These are phyloP conservation scores for Paraconiothyrium brasiliense DNA, from an alignment of 2,329 filamentous ascomycete species.

Conservation along the genomic window DNA sequence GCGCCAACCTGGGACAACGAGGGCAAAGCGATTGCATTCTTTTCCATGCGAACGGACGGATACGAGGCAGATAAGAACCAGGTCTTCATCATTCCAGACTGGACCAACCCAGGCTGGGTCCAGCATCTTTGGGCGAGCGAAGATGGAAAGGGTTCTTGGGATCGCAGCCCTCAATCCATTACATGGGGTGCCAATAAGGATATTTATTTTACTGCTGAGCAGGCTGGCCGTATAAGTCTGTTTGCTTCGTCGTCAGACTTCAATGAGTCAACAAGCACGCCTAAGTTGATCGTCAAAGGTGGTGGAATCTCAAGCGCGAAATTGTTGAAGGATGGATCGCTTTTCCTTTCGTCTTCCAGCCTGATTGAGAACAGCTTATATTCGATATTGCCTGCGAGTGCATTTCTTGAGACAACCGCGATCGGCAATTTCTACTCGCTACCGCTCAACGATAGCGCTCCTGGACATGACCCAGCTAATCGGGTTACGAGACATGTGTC, in stretches of 20 bases:
- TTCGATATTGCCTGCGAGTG: slow-evolving; percentile 60
- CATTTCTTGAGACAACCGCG: slow-evolving; percentile 19
- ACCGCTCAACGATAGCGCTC: slow-evolving; percentile 32
- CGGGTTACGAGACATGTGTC: slow-evolving; percentile 58
- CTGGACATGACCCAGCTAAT: slow-evolving; percentile 34
- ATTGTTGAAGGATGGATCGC: slow-evolving; percentile 59
- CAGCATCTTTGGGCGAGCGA: slow-evolving; percentile 70
- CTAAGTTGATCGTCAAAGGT: slow-evolving; percentile 44
- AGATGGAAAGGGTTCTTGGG: slow-evolving; percentile 70
- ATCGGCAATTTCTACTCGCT: slow-evolving; percentile 28
- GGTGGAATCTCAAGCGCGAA: slow-evolving; percentile 56
- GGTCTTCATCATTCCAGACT: slow-evolving; percentile 70
- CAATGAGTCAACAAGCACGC: slow-evolving; percentile 17
- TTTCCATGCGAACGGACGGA: slow-evolving; percentile 77
- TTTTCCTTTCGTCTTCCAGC: slow-evolving; percentile 75
- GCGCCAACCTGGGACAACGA: slow-evolving; percentile 78
- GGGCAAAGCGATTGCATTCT: slow-evolving; percentile 76
- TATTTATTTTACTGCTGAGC: slow-evolving; percentile 79
- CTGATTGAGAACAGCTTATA: slow-evolving; percentile 78
- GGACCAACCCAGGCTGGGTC: slow-evolving; percentile 65
- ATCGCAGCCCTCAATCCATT: slow-evolving; percentile 61
- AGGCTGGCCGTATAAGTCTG: slow-evolving; percentile 72
- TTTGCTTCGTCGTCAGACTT: slow-evolving; percentile 43
- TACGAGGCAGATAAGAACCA: slow-evolving; percentile 85
- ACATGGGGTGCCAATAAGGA: slow-evolving; percentile 63